Percentiles rank a stretch among this genome's conserved stretches.
Conservation (phyloP, 148 eudicot genomes). For the Camellia granthamiana region DNA sequence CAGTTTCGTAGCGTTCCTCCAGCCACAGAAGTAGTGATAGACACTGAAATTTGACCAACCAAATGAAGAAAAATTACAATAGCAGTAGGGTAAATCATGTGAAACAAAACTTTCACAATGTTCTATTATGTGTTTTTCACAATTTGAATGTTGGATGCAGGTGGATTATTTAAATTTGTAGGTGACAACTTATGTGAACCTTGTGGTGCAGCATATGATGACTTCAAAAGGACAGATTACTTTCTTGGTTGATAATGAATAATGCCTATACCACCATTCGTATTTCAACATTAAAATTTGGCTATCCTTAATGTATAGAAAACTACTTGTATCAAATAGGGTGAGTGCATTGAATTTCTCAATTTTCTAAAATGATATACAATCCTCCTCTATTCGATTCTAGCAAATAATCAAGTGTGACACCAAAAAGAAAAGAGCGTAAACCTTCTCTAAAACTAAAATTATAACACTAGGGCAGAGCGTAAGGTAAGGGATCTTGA, state of each 20-base stretch:
- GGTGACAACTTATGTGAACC: not conserved
- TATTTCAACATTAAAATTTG: no score
- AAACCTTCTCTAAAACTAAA: no score
- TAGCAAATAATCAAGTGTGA: no score
- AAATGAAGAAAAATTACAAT: not conserved
- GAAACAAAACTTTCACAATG: not conserved
- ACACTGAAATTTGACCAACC: conserved; percentile 49
- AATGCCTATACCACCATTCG: no score
- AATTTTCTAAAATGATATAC: not conserved
- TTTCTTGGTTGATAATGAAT: no score
- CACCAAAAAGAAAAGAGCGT: no score
- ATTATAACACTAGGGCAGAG: no score
- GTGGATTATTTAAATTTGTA: not conserved
- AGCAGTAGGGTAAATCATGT: not conserved
- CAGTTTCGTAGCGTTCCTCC: conserved; percentile 87
- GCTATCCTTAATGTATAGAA: no score
- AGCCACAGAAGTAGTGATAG: conserved; percentile 83
- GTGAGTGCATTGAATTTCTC: not conserved
- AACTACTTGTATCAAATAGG: no score
- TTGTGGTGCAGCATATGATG: not conserved
- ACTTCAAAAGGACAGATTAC: no score
- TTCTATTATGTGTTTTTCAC: not conserved
- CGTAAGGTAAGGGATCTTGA: no score
- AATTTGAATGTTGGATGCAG: not conserved
- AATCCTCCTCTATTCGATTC: not conserved